These are phyloP conservation scores for Amaranthus cruentus DNA, from an alignment of 148 eudicot species.

Conservation along the genomic window DNA sequence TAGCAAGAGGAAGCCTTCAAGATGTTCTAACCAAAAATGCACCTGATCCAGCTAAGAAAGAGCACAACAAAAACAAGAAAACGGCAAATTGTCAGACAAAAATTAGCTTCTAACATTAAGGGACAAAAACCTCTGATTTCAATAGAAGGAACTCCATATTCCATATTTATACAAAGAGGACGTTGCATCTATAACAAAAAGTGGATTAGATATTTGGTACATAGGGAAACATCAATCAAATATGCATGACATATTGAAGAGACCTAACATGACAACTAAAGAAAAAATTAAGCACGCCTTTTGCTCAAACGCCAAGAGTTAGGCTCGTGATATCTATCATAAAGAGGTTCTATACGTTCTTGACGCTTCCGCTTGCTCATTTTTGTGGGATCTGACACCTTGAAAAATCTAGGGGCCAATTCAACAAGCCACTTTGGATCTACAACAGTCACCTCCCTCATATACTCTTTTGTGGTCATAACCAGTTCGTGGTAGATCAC, in stretches of 20 bases:
- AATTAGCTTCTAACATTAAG: neutral
- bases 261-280: conserved; percentile 5
- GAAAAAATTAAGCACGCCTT: conserved; percentile 56
- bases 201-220: conserved; percentile 1
- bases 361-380: conserved; percentile 95
- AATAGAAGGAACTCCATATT: neutral
- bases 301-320: conserved; percentile 97
- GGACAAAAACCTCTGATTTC: neutral
- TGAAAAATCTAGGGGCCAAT: conserved; percentile 87
- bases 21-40: neutral
- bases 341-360: conserved; percentile 91
- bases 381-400: conserved; percentile 81
- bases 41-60: neutral
- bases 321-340: conserved; percentile 92
- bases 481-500: conserved; percentile 93
- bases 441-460: conserved; percentile 87
- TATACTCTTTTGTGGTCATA: conserved; percentile 95
- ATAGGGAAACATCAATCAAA: neutral
- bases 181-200: neutral
- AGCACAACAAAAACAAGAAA: neutral
- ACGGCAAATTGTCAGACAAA: neutral
- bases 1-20: neutral
- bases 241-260: neutral
- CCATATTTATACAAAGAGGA: neutral
- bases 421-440: conserved; percentile 94